Evolutionary conservation across 2,329 filamentous ascomycete genomes (phyloP).

Genomic region (Cytospora paraplurivora): DNA sequence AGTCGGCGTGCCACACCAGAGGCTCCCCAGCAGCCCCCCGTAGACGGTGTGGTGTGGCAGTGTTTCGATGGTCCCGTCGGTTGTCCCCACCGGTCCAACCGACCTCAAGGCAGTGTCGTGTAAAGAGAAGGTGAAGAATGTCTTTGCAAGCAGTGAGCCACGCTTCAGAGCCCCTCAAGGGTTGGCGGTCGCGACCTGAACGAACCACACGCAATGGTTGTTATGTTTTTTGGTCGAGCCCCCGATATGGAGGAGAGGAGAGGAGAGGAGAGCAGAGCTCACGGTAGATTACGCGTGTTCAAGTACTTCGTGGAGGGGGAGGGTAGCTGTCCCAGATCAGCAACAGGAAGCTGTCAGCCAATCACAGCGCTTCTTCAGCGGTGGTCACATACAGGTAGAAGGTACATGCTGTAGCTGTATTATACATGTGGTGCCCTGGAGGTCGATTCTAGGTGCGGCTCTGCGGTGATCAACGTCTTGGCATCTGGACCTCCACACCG

Average conservation of each 20-base stretch:
- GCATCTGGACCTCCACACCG: too few species aligned
- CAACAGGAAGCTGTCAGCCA: neutral
- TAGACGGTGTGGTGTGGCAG: constrained; percentile 5
- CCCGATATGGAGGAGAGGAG: neutral
- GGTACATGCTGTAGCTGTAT: neutral
- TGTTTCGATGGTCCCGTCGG: constrained; percentile 17
- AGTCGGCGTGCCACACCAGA: constrained; percentile 19
- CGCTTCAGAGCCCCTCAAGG: constrained; percentile 18
- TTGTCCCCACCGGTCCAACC: constrained; percentile 2
- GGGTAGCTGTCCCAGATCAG: neutral
- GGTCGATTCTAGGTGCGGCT: neutral
- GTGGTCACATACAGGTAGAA: constrained; percentile 5
- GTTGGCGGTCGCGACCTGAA: constrained; percentile 7
- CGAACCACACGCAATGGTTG: neutral
- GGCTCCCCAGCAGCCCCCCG: constrained; percentile 17
- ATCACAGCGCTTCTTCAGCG: neutral
- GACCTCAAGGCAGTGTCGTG: constrained; percentile 1
- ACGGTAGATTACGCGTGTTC: neutral
- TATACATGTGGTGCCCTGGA: neutral
- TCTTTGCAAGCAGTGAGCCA: constrained; percentile 24
- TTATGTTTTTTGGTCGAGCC: neutral
- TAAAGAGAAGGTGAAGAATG: constrained; percentile 16
- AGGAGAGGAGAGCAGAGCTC: neutral
- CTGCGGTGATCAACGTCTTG: neutral
- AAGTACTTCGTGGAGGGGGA: neutral